Evolutionary conservation across 2,329 filamentous ascomycete genomes (phyloP), one percentile per base, ranked within the genome.

Genomic region (Orbilia javanica): DNA sequence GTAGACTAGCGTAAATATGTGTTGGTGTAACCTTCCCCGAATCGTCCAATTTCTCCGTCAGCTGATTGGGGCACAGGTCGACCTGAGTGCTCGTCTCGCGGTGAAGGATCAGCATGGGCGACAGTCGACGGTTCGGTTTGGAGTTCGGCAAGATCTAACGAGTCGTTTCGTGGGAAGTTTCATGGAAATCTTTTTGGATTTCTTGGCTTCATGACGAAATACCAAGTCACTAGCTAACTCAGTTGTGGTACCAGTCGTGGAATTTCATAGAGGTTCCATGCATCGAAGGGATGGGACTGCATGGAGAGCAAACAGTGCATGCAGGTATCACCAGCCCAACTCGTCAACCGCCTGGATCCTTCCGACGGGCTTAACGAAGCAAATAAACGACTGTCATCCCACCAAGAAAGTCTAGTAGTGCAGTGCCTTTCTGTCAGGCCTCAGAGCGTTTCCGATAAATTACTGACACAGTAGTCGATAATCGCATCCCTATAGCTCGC

Each of bases 1-100:
- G 25, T 15, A 29, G n/a, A 20, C 29, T 22, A 53, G 15, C 25
- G 13, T n/a, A 3, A n/a, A 53, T 31, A 53, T 57, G 52, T 57
- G 52, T 57, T 57, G 52, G 52, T 57, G 55, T 39, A 60, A 42
- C 34, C 34, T 42, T 42, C 34, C 55, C 34, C 13, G 31, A 60
- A 60, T 60, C 31, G 34, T 22, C 31, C 10, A 39, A 25, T 42
- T 8, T 60, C 34, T 34, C 34, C 31, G 29, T 60, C 53, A 60
- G 53, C 53, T 60, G 31, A 60, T 60, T 60, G 20, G 25, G 55
- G 55, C 55, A 60, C 55, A 27, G 55, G 20, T 13, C 34, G 11
- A 39, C 36, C 11, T 2, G 13, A 2, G 13, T 18, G 53, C 6
- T 13, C 8, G 27, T 10, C 8, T 60, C 7, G 18, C 8, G 27